phyloP scores from a whole-genome alignment of 805 yeast genomes.

The Suhomyces kilbournensis region DNA sequence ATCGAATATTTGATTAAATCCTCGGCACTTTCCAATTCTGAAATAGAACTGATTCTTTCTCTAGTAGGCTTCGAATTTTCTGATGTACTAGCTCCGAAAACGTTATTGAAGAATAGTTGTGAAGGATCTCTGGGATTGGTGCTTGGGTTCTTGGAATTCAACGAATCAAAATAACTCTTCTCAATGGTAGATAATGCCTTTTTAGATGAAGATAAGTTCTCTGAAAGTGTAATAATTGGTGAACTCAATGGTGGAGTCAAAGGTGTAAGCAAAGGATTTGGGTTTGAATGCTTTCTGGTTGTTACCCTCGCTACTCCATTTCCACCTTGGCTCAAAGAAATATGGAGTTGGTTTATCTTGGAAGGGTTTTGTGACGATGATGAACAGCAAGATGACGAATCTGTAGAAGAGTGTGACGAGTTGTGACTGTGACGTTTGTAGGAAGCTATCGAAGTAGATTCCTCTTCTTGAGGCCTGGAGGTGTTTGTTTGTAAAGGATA shows the following conservation, averaged over 20 bases:
- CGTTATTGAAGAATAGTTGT: background rate
- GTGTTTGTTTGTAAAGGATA: conserved; percentile 12
- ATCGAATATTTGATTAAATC: conserved; percentile 29
- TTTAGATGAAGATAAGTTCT: conserved; percentile 28
- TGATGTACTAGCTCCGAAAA: background rate
- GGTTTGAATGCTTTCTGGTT: conserved; percentile 18
- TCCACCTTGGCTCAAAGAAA: background rate
- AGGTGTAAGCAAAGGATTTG: conserved; percentile 22
- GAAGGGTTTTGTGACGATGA: conserved; percentile 10
- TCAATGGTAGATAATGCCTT: conserved; percentile 30
- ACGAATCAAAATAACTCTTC: conserved; percentile 32
- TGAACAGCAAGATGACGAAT: conserved; percentile 7
- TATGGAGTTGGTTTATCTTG: background rate
- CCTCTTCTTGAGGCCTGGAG: background rate
- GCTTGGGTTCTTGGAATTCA: conserved; percentile 9
- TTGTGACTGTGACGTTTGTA: conserved; percentile 7
- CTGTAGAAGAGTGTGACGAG: conserved; percentile 12
- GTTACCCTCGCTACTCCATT: conserved; percentile 3
- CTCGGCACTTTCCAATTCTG: conserved; percentile 23
- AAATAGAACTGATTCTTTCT: conserved; percentile 14
- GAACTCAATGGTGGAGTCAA: conserved; percentile 34
- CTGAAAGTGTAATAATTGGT: conserved; percentile 39
- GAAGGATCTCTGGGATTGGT: background rate
- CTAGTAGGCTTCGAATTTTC: background rate
- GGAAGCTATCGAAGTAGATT: too few species aligned